A percentile compares a stretch with the other conserved stretches of the same genome.
phyloP scores from a whole-genome alignment of 2,329 filamentous ascomycete genomes.

The Cadophora gregata region DNA sequence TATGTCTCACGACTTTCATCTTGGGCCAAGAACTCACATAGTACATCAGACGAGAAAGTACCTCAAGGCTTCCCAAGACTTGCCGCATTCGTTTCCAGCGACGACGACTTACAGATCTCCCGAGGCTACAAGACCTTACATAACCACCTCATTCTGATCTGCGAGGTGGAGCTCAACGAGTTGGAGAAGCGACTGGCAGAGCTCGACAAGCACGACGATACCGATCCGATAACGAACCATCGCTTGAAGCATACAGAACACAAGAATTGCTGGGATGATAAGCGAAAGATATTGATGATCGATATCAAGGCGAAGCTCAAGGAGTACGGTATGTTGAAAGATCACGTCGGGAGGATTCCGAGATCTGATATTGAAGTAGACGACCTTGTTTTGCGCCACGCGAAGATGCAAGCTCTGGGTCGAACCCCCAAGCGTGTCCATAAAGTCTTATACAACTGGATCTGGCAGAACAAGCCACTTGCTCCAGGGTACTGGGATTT shows the following conservation, averaged over 20 bases:
- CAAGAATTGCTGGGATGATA: conserved; percentile 14
- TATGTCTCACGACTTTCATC: not conserved
- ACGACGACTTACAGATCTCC: conserved; percentile 18
- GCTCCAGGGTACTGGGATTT: conserved; percentile 18
- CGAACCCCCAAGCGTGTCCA: conserved; percentile 15
- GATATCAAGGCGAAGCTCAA: conserved; percentile 16
- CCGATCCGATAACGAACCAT: not conserved
- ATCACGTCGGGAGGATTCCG: not conserved
- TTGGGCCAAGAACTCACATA: not conserved
- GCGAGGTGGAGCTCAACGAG: conserved; percentile 23
- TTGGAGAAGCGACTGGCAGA: conserved; percentile 21
- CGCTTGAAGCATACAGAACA: conserved; percentile 19
- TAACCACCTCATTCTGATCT: conserved; percentile 15
- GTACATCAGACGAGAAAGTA: conserved; percentile 17
- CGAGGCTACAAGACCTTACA: conserved; percentile 22
- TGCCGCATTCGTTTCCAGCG: conserved; percentile 20
- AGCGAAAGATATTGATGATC: conserved; percentile 13
- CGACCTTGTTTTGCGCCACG: conserved; percentile 13
- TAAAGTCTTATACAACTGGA: conserved; percentile 20
- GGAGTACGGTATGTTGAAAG: conserved; percentile 19
- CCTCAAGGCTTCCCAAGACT: conserved; percentile 23
- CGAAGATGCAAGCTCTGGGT: conserved; percentile 3
- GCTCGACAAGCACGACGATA: conserved; percentile 21
- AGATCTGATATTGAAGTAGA: conserved; percentile 16
- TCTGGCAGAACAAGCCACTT: conserved; percentile 15